Conservation (phyloP, 495 filamentous ascomycete genomes). For the Penicillium odoratum region DNA sequence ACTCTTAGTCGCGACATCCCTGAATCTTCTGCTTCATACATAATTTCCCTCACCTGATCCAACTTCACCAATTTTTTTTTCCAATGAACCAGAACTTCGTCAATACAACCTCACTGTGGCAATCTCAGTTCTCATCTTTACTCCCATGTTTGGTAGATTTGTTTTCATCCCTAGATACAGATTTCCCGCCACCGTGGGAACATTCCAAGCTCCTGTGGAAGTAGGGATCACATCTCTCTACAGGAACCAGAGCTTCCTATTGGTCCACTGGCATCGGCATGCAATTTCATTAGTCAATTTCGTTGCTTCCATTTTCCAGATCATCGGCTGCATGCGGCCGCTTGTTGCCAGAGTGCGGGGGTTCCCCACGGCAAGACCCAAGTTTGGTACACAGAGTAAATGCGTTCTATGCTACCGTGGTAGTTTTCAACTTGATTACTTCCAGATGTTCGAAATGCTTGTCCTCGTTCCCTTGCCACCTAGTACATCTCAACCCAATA, state of each 20-base stretch:
- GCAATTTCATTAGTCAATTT: conserved; percentile 8
- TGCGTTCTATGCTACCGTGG: not conserved
- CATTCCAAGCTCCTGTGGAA: conserved; percentile 17
- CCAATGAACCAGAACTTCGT: not conserved
- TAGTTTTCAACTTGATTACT: not conserved
- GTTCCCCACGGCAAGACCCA: not conserved
- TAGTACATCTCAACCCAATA: not conserved
- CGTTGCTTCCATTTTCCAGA: not conserved
- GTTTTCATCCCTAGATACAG: conserved; percentile 26
- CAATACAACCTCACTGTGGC: not conserved
- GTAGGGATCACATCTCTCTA: conserved; percentile 11
- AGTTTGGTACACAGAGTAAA: not conserved
- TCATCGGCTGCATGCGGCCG: not conserved
- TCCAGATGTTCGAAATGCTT: not conserved
- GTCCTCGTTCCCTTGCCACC: not conserved
- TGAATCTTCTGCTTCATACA: not conserved
- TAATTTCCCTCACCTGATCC: not conserved
- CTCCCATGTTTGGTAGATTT: conserved; percentile 6
- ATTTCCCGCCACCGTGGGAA: conserved; percentile 11
- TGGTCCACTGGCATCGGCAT: conserved; percentile 9
- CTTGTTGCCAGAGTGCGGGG: not conserved
- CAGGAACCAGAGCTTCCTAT: conserved; percentile 6
- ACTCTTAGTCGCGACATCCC: not conserved
- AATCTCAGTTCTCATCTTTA: not conserved
- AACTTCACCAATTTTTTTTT: too few relatives aligned